Evolutionary conservation across 2,329 filamentous ascomycete genomes (phyloP), one percentile per base, ranked within the genome.

Genomic region (Colletotrichum caudatum): DNA sequence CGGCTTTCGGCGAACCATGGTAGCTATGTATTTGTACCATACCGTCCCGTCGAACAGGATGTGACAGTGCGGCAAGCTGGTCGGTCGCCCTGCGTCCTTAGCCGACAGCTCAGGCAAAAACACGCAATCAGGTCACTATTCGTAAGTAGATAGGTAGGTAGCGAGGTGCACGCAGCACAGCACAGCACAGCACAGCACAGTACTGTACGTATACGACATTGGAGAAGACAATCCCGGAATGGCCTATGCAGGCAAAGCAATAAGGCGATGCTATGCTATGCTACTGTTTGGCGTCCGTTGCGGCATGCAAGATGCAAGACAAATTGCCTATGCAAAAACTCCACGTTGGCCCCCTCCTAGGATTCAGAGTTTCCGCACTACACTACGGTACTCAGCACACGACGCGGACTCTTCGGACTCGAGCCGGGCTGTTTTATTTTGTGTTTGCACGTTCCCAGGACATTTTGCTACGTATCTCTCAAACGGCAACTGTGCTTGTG

Each of bases 261-360:
- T 11, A 29, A 51, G 44, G 5, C 20, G 14, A 8, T 35, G 11
- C 29, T 58, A 29, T 26, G 12, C 29, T 29, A 39, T 39, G 37
- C 37, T n/a, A 46, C 44, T 64, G 53, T 46, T 54, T 46, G 51
- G 61, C 16, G 16, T 41, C 37, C 26, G 66, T 29, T 61, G 35
- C 46, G 66, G 61, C 35, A 69, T 58, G 66, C 35, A 37, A 37
- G 35, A 37, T 37, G 35, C 61, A 44, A 69, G 51, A 59, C 53
- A 58, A 58, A 29, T 29, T 29, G 29, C 29, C 39, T 39, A 41
- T n/a, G 18, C 29, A 29, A 56, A 16, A 48, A 68, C 59, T 29
- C 65, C 29, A 56, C 50, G 39, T 64, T 59, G 53, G 29, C 54
- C 7, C 33, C 33, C 33, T 11, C 11, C 12, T 39, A 18, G 37